A percentile compares a stretch with the other conserved stretches of the same genome.
phyloP scores from a whole-genome alignment of 2,329 filamentous ascomycete species.

The Aspergillus sp. region DNA sequence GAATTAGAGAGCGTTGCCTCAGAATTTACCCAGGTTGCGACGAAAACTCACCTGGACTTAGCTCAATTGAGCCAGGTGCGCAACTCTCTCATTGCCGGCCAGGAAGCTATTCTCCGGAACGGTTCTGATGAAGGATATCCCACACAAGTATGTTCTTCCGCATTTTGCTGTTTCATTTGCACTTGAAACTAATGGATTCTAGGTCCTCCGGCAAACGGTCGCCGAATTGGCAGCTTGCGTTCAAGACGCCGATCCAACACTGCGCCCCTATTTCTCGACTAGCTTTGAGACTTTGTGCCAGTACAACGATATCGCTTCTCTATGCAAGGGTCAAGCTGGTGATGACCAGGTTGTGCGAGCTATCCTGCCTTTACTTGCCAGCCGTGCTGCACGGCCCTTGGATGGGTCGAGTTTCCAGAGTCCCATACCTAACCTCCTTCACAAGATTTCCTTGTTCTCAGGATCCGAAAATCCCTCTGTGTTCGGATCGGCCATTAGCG shows the following conservation, averaged over 20 bases:
- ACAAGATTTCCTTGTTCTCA: slow-evolving; percentile 39
- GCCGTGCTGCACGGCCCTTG: slow-evolving; percentile 37
- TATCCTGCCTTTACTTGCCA: slow-evolving; percentile 40
- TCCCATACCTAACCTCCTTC: slow-evolving; percentile 37
- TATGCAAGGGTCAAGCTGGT: slow-evolving; percentile 15
- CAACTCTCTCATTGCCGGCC: slow-evolving; percentile 42
- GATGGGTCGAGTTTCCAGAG: slow-evolving; percentile 36
- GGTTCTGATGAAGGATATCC: slow-evolving; percentile 40
- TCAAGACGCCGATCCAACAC: slow-evolving; percentile 30
- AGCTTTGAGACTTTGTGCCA: slow-evolving; percentile 52
- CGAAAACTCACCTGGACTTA: slow-evolving; percentile 39
- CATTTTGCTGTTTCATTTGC: not conserved
- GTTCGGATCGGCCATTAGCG: slow-evolving; percentile 50
- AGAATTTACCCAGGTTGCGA: slow-evolving; percentile 39
- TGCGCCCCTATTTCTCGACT: slow-evolving; percentile 46
- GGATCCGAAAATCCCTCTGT: slow-evolving; percentile 32
- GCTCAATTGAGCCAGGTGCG: slow-evolving; percentile 39
- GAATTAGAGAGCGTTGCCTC: slow-evolving; percentile 40
- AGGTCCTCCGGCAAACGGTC: slow-evolving; percentile 43
- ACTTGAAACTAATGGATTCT: slow-evolving; percentile 16
- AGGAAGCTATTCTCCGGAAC: slow-evolving; percentile 37
- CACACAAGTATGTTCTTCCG: slow-evolving; percentile 29
- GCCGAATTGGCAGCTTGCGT: slow-evolving; percentile 36
- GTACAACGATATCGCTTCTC: slow-evolving; percentile 42
- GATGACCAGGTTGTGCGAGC: slow-evolving; percentile 27